phyloP scores from a whole-genome alignment of 2,329 filamentous ascomycete species.

The Coleophoma eucalyptorum region DNA sequence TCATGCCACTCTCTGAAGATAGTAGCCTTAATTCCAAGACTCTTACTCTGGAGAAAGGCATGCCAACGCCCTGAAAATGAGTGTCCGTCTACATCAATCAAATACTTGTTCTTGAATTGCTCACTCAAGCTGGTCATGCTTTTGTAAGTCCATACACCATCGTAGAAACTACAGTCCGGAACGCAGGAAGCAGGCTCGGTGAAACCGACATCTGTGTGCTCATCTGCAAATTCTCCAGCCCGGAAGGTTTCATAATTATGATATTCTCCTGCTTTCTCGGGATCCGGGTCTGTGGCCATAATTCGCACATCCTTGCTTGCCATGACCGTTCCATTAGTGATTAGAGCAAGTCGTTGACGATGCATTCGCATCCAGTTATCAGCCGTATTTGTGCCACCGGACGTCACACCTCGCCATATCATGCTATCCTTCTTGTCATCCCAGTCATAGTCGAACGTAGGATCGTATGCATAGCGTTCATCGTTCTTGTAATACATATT shows the following conservation, averaged over 20 bases:
- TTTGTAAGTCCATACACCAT: conserved; percentile 43
- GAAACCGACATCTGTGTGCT: conserved; percentile 29
- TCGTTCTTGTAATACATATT: conserved; percentile 61
- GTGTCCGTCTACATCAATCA: conserved; percentile 76
- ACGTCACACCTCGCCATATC: conserved; percentile 63
- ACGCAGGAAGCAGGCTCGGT: conserved; percentile 40
- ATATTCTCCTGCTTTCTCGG: conserved; percentile 34
- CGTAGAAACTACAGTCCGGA: conserved; percentile 38
- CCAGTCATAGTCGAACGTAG: conserved; percentile 53
- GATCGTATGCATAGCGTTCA: conserved; percentile 53
- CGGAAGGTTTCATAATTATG: conserved; percentile 34
- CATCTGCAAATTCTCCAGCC: conserved; percentile 28
- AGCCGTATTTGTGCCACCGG: conserved; percentile 48
- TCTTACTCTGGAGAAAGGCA: conserved; percentile 65
- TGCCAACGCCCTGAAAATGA: conserved; percentile 66
- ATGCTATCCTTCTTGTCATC: conserved; percentile 49
- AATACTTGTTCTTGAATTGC: conserved; percentile 61
- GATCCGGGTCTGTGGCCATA: conserved; percentile 27
- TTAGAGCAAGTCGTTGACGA: conserved; percentile 52
- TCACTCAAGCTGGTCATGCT: conserved; percentile 49
- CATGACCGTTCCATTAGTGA: conserved; percentile 48
- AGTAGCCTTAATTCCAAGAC: conserved; percentile 72
- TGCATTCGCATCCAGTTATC: conserved; percentile 52
- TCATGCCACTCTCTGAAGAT: conserved; percentile 82
- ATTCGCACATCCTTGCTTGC: conserved; percentile 30